A percentile compares a stretch with the other conserved stretches of the same genome.
Evolutionary conservation across 2,329 filamentous ascomycete genomes (phyloP).

Genomic region (Lomentospora prolificans): DNA sequence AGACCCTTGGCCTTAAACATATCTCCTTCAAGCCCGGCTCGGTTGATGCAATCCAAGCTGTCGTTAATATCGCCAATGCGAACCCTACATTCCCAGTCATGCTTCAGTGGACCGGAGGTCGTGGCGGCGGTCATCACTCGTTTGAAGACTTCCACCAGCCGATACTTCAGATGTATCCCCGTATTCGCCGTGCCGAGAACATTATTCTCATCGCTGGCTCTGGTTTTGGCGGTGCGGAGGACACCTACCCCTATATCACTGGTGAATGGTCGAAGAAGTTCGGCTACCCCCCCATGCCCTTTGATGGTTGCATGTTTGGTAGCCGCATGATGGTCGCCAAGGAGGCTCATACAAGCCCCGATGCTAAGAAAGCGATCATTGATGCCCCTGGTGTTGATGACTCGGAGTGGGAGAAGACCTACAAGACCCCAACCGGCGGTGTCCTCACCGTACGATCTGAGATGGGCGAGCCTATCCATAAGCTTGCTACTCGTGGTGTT

Average conservation of each 20-base stretch:
- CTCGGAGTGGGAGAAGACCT: constrained; percentile 81
- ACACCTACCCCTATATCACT: constrained; percentile 87
- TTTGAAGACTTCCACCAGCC: constrained; percentile 94
- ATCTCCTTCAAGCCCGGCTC: constrained; percentile 93
- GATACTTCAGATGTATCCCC: constrained; percentile 81
- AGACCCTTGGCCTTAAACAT: constrained; percentile 85
- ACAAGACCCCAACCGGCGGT: constrained; percentile 83
- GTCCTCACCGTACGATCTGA: constrained; percentile 95
- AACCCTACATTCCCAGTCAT: constrained; percentile 90
- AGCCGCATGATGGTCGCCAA: constrained; percentile 93
- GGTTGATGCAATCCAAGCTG: constrained; percentile 74
- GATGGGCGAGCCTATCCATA: constrained; percentile 99
- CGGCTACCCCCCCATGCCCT: constrained; percentile 87
- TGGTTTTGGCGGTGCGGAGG: constrained; percentile 82
- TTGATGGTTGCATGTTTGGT: constrained; percentile 83
- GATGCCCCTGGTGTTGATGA: constrained; percentile 78
- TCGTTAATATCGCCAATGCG: constrained; percentile 89
- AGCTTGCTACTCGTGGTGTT: constrained; percentile 92
- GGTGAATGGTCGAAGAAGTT: constrained; percentile 81
- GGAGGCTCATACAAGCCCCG: constrained; percentile 79
- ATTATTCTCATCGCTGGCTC: constrained; percentile 83
- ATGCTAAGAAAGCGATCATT: constrained; percentile 82
- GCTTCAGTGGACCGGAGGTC: constrained; percentile 89
- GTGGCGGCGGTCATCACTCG: constrained; percentile 89
- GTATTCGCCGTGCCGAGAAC: constrained; percentile 77